Base-by-base conservation (phyloP, 306 rosid species). In the Begonia fuchsioides region DNA sequence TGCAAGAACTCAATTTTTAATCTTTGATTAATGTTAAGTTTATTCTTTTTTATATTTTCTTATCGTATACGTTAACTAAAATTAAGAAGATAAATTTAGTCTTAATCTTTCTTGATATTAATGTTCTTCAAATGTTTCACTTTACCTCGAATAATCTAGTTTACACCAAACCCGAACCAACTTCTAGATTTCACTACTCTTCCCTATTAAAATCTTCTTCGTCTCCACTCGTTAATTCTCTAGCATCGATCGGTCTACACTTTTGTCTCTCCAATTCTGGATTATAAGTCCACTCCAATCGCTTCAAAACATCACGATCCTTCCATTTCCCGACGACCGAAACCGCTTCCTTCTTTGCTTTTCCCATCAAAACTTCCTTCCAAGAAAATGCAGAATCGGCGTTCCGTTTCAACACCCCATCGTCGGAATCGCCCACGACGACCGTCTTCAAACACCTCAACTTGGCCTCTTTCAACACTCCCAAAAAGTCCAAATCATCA, bases 271-370 rank as follows among this genome's bases (percentile, higher is more conserved):
- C 81, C 54, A 57, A 67, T 39, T 61, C 74, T 5, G 81, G 81
- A 13, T 76, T 71, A 49, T 87, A 87, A 16, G 67, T 73, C 94
- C 94, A 87, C 64, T 87, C 96, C 59, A 87, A 70, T 55, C 79
- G 62, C 70, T 73, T 68, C 54, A 87, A 73, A 50, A 83, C 66
- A 66, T 87, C 88, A 1, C 75, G 55, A 65, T 87, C 94, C 49
- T 76, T 83, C 96, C 94, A 87, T 52, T 80, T 87, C 47, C 79
- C 82, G 47, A 68, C 60, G 49, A 80, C 86, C 0, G 79, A 58
- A 15, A 57, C 74, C 1, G 86, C 94, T 63, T 80, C 81, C 58
- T 73, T 83, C 65, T 73, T 76, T 1, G 94, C 88, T 68, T 88
- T 78, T 46, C 86, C 88, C 73, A 67, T 67, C 67, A 88, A 56